Evolutionary conservation across 306 rosid species (phyloP), one percentile per base, ranked within the genome.

Genomic region (Quercus berberidifolia): DNA sequence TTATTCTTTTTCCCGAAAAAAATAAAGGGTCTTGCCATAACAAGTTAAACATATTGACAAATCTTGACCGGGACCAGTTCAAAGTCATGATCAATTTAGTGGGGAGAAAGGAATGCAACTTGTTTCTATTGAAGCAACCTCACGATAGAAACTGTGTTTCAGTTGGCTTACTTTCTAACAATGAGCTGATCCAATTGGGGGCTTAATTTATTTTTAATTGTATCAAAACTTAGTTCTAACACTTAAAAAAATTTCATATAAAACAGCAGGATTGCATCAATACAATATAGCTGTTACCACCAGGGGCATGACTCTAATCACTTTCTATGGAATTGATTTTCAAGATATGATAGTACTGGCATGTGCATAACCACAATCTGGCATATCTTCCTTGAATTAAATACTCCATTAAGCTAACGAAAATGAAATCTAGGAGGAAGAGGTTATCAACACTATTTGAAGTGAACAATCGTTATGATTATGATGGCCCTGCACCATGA

Each of bases 321-420:
- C 26, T 68, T 68, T 35, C 21, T 68, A 15, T 19, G 72, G 20
- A 33, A 67, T 8, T 59, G 11, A 67, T 33, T 33, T 19, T 13
- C 51, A 33, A 67, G 51, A n/a, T 18, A 67, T 67, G 13, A 31
- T 30, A 14, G 23, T 31, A 65, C 5, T 28, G 11, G 6, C 33
- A 30, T 11, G 49, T 65, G 23, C 49, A 31, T 65, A 7, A 17
- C n/a, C 19, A 65, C 19, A 30, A 17, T 7, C 19, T 6, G 23
- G 46, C 1, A 30, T 12, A 49, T 49, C 17, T 13, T 13, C 17
- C 54, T 49, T 30, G 62, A n/a, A n/a, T 26, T 57, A 68, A 33
- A 46, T 33, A 71, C 38, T 51, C 63, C n/a, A 64, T 6, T 70
- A 43, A 73, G 57, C 71, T 74, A 79, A 73, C 4, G n/a, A 26